Conservation (phyloP, 768 basidiomycete species). For the Russula ochroleuca region DNA sequence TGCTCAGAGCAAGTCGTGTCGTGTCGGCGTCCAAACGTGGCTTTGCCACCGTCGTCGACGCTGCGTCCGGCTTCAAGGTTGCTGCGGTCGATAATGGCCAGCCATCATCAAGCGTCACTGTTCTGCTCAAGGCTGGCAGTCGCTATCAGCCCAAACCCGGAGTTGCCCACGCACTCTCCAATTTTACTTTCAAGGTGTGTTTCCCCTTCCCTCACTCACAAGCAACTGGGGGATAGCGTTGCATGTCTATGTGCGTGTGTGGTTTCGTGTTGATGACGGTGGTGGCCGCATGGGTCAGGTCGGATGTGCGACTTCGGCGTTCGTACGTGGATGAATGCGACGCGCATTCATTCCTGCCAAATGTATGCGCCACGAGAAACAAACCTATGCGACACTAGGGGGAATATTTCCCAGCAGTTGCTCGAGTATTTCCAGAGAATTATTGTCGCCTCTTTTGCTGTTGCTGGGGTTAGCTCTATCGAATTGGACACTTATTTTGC, state of each 20-base stretch:
- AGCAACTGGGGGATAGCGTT: not conserved
- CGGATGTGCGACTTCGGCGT: not conserved
- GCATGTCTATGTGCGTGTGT: not conserved
- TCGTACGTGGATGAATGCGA: not conserved
- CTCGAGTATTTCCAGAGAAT: not conserved
- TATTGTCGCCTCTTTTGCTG: not conserved
- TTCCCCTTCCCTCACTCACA: not conserved
- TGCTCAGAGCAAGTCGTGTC: conserved; percentile 27
- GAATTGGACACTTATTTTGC: not conserved
- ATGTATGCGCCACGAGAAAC: not conserved
- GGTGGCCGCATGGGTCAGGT: not conserved
- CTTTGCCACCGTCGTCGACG: conserved; percentile 81
- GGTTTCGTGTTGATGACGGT: not conserved
- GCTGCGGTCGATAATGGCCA: conserved; percentile 79
- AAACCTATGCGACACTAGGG: not conserved
- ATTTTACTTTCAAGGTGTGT: conserved; percentile 97
- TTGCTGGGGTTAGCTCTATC: not conserved
- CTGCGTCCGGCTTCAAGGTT: conserved; percentile 71
- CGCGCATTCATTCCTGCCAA: not conserved
- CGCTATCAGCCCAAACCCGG: conserved; percentile 86
- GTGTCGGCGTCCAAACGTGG: conserved; percentile 39
- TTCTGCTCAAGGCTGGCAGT: conserved; percentile 90
- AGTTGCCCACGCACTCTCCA: conserved; percentile 91
- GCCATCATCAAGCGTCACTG: conserved; percentile 79
- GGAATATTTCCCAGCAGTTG: not conserved